Percentiles rank a stretch among this genome's conserved stretches.
These are phyloP conservation scores for Eudorina sp. DNA, from an alignment of 139 green algal species.

Conservation along the genomic window DNA sequence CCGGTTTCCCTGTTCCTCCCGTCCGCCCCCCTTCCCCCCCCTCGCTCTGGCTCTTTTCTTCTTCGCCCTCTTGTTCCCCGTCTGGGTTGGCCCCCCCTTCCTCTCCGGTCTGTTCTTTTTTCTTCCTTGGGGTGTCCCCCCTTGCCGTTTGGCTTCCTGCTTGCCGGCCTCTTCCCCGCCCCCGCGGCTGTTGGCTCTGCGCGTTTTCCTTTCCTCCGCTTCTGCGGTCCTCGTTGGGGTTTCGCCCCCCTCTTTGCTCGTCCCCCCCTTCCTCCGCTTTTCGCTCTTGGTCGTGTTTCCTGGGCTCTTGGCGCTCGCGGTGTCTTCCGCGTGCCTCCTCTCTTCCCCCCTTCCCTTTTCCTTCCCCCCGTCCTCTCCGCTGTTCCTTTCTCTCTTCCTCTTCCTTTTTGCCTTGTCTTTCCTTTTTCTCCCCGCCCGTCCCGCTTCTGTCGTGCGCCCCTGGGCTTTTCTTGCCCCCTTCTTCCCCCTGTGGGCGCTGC, in stretches of 20 bases:
- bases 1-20: constrained; percentile 50
- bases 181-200: constrained; percentile 5
- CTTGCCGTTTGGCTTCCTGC: background rate
- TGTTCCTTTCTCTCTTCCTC: background rate
- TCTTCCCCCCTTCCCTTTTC: background rate
- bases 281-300: constrained; percentile 12
- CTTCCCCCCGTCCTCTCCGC: background rate
- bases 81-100: constrained; percentile 61
- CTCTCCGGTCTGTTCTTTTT: constrained; percentile 74
- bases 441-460: background rate
- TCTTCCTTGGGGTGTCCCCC: constrained; percentile 45
- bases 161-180: background rate
- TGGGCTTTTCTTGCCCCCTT: constrained; percentile 29
- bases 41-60: constrained; percentile 6
- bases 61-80: constrained; percentile 51
- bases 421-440: background rate
- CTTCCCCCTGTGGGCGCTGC: constrained; percentile 1
- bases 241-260: constrained; percentile 6
- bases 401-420: background rate
- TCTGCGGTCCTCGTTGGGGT: constrained; percentile 25
- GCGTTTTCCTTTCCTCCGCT: constrained; percentile 13
- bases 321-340: background rate
- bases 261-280: background rate
- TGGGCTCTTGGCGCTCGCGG: background rate
- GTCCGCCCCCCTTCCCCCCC: constrained; percentile 45